A percentile compares a stretch with the other conserved stretches of the same genome.
These are phyloP conservation scores for Nematocida ausubeli DNA, from an alignment of 371 early-diverging fungal species.

Conservation along the genomic window DNA sequence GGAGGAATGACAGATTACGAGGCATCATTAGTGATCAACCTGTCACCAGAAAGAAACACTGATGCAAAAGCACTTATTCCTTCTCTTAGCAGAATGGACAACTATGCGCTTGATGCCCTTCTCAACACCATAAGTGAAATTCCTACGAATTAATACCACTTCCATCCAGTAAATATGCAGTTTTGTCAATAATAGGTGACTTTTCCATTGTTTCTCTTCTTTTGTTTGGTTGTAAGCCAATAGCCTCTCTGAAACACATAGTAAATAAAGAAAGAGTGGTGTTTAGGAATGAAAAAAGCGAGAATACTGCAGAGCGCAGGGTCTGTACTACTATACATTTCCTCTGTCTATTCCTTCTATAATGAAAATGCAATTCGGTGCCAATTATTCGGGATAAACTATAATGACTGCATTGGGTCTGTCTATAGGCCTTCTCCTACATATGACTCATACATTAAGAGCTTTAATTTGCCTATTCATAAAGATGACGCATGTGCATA, in stretches of 20 bases:
- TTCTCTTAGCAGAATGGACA: conserved; percentile 26
- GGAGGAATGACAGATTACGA: conserved; percentile 36
- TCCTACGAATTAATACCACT: not conserved
- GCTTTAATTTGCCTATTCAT: conserved; percentile 59
- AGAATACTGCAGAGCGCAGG: not conserved
- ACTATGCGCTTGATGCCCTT: conserved; percentile 30
- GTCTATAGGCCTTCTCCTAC: conserved; percentile 49
- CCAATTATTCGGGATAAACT: conserved; percentile 45
- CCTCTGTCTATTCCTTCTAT: not conserved
- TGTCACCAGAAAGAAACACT: conserved; percentile 38
- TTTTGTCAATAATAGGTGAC: no score
- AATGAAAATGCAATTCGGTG: conserved; percentile 22
- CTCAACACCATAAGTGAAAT: conserved; percentile 24
- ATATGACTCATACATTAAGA: conserved; percentile 57
- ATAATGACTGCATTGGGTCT: conserved; percentile 55
- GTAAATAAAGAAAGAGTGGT: conserved; percentile 16
- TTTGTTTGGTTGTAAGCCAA: conserved; percentile 32
- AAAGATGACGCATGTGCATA: conserved; percentile 52
- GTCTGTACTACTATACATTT: not conserved
- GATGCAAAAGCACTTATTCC: conserved; percentile 53
- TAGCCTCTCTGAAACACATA: conserved; percentile 25
- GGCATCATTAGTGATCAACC: conserved; percentile 35
- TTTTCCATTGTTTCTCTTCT: no score
- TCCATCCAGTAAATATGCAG: not conserved
- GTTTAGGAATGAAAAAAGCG: conserved; percentile 26